Evolutionary conservation across 441 rosid genomes (phyloP), one percentile per base, ranked within the genome.

Genomic region (Populus trichocarpa): DNA sequence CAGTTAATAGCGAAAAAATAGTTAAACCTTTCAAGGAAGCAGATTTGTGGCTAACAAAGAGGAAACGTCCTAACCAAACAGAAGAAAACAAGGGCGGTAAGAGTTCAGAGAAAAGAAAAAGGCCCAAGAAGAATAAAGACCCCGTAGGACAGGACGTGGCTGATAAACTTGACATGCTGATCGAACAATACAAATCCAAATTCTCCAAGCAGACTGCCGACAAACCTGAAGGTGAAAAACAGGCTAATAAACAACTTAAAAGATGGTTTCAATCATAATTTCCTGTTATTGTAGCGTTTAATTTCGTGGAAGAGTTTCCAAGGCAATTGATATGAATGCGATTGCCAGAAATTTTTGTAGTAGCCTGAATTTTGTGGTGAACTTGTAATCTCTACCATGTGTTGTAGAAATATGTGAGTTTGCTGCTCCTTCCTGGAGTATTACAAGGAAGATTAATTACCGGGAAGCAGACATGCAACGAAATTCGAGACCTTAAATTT

Each of bases 101-200:
- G 74, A 69, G 64, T 77, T 33, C 14, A 30, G 70, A 77, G 33
- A 84, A 80, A 33, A 83, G 83, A 9, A 86, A 80, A 76, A 88
- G 87, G 80, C 75, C 76, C 5, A 90, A 85, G 73, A 88, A 85
- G 88, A 87, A 81, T 14, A 88, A 88, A 75, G 85, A 87, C 30
- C 84, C 86, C 13, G 75, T 79, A 18, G 92, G 89, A 36, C 72
- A 80, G 64, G 97, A 91, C 18, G 88, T 74, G 10, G 85, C 78
- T 4, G 97, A 92, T 85, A 88, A 88, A 77, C 93, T 92, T 2
- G 98, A 96, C 83, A 46, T 82, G 85, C 79, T 92, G 86, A 89
- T 92, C 11, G 92, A 92, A 79, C 89, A 83, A 76, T 92, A 96
- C 84, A 88, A 76, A 70, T 82, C 92, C 11, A 94, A 92, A 84